These are phyloP conservation scores for Pleurotus tuoliensis DNA, from an alignment of 768 basidiomycete genomes.

Conservation along the genomic window DNA sequence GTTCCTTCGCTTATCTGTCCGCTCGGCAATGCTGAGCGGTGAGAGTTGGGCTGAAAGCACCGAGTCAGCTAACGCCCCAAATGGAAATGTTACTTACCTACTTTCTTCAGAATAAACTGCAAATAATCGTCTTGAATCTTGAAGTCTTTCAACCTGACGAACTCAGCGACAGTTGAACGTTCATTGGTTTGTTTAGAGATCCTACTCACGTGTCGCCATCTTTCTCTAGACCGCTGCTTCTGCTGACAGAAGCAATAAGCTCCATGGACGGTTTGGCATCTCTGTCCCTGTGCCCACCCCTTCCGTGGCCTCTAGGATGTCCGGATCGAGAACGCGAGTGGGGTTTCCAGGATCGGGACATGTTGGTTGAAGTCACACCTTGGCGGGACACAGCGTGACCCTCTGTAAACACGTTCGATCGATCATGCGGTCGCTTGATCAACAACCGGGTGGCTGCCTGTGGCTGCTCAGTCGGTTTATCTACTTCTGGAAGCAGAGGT, in stretches of 20 bases:
- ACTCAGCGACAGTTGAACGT: conserved; percentile 21
- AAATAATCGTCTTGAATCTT: conserved; percentile 66
- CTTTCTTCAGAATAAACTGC: conserved; percentile 62
- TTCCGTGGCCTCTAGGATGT: not conserved
- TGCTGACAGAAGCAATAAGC: conserved; percentile 66
- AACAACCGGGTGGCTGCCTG: too few species aligned
- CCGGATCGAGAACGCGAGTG: too few species aligned
- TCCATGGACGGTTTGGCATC: conserved; percentile 41
- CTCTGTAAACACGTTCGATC: too few species aligned
- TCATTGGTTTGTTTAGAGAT: not conserved
- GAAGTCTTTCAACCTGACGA: conserved; percentile 53
- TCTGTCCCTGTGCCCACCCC: not conserved
- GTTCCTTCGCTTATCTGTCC: conserved; percentile 41
- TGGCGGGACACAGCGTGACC: too few species aligned
- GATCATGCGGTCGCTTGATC: too few species aligned
- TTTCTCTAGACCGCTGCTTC: conserved; percentile 71
- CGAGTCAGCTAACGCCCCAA: conserved; percentile 38
- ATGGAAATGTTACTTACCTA: conserved; percentile 18
- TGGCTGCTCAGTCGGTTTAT: too few species aligned
- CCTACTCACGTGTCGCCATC: conserved; percentile 69
- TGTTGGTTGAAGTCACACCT: too few species aligned
- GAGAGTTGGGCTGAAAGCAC: conserved; percentile 37
- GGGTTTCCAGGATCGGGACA: too few species aligned
- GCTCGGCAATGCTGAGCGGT: conserved; percentile 20
- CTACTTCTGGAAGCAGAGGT: too few species aligned